Conservation (phyloP, 106 monocot genomes). For the Allium fistulosum region DNA sequence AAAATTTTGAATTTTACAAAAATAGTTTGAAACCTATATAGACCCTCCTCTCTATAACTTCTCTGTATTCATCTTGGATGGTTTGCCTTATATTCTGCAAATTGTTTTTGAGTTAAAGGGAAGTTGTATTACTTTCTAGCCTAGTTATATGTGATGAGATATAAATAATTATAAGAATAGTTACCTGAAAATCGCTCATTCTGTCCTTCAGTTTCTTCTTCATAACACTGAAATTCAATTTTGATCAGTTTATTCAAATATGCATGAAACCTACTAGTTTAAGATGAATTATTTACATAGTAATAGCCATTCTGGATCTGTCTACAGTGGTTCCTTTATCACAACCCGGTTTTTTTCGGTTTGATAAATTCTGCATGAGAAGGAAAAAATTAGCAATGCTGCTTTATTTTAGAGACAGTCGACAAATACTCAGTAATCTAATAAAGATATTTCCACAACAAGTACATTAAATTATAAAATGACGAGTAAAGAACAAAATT, state of each 20-base stretch:
- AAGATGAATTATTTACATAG: constrained; percentile 20
- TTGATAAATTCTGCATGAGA: constrained; percentile 33
- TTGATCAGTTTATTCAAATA: too few relatives aligned
- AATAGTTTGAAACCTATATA: constrained; percentile 33
- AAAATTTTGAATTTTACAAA: background rate
- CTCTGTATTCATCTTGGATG: constrained; percentile 58
- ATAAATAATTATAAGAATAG: background rate
- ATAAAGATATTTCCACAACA: too few relatives aligned
- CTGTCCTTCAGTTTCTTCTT: constrained; percentile 48
- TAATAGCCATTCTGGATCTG: constrained; percentile 54
- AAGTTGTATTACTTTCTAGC: background rate
- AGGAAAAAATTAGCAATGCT: background rate
- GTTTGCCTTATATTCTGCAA: constrained; percentile 42
- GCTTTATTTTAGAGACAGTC: too few relatives aligned
- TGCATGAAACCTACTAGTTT: background rate
- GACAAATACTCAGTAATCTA: too few relatives aligned
- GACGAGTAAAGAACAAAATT: too few relatives aligned
- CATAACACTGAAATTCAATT: constrained; percentile 28
- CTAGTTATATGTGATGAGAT: background rate
- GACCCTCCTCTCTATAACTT: constrained; percentile 47
- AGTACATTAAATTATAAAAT: too few relatives aligned
- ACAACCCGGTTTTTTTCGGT: constrained; percentile 39
- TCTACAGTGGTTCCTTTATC: constrained; percentile 59
- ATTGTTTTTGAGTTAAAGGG: background rate
- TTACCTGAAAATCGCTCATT: constrained; percentile 53